Evolutionary conservation across 208 protist genomes (phyloP).

Genomic region (Vickermania ingenoplastis): DNA sequence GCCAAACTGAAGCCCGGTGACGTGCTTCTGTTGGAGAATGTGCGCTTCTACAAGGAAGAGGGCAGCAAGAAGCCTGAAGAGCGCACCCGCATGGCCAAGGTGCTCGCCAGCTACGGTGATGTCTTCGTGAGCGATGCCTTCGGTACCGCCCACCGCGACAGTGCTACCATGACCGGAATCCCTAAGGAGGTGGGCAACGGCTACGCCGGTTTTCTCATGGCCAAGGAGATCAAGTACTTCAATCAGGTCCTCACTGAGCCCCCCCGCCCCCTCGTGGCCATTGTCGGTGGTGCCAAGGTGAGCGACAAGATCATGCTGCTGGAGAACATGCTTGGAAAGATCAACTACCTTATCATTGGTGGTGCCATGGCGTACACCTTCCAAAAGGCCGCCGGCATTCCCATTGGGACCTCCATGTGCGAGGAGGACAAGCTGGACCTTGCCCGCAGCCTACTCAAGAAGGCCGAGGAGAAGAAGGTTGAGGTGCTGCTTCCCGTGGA

Average conservation of each 20-base stretch:
- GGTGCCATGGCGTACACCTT: slow-evolving; percentile 99
- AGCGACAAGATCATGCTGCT: slow-evolving; percentile 99
- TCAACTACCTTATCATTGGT: slow-evolving; percentile 98
- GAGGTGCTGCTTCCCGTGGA: slow-evolving; percentile 97
- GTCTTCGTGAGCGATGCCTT: slow-evolving; percentile 99
- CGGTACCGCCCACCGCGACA: slow-evolving; percentile 97
- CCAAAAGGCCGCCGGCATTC: slow-evolving; percentile 75
- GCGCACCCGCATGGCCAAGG: slow-evolving; percentile 75
- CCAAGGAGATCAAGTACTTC: slow-evolving; percentile 99
- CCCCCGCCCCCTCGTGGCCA: slow-evolving; percentile 91
- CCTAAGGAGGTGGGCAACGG: slow-evolving; percentile 73
- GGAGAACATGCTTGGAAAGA: slow-evolving; percentile 96
- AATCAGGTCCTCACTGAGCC: slow-evolving; percentile 84
- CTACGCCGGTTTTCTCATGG: slow-evolving; percentile 97
- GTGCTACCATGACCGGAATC: slow-evolving; percentile 85
- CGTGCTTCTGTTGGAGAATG: slow-evolving; percentile 98
- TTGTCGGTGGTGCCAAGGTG: slow-evolving; percentile 97
- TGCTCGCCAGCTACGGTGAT: slow-evolving; percentile 92
- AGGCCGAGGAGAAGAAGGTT: slow-evolving; percentile 93
- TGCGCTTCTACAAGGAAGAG: slow-evolving; percentile 98
- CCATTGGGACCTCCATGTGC: slow-evolving; percentile 95
- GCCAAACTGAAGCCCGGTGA: slow-evolving; percentile 53
- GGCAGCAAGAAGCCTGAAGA: slow-evolving; percentile 82
- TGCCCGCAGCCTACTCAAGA: slow-evolving; percentile 85
- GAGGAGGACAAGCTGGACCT: slow-evolving; percentile 84